phyloP scores from a whole-genome alignment of 495 filamentous ascomycete species.

The Hypoxylon lienhwacheense region DNA sequence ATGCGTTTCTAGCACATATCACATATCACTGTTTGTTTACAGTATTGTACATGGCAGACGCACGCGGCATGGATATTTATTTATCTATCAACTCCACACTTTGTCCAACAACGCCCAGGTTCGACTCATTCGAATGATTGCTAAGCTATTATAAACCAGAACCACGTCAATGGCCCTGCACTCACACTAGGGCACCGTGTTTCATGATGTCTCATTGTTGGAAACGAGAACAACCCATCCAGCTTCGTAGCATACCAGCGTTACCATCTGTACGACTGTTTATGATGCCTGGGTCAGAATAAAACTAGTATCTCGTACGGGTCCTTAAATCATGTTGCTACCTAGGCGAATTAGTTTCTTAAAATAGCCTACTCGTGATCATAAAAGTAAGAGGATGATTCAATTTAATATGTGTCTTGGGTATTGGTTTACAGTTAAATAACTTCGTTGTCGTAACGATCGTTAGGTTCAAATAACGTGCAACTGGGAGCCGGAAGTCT shows the following conservation, averaged over 20 bases:
- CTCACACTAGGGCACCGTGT: constrained; percentile 1
- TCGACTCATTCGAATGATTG: constrained; percentile 5
- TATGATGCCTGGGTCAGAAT: constrained; percentile 1
- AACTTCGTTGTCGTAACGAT: constrained; percentile 3
- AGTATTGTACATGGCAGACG: no score
- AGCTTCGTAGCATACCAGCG: background rate
- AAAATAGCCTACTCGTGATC: background rate
- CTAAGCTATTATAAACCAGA: constrained; percentile 13
- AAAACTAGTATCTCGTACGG: constrained; percentile 1
- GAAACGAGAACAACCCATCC: background rate
- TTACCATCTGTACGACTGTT: constrained; percentile 7
- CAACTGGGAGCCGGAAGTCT: no score
- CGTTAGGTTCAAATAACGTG: constrained; percentile 8
- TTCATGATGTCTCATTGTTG: background rate
- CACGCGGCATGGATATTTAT: background rate
- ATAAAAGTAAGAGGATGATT: no score
- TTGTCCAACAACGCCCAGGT: background rate
- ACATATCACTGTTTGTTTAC: constrained; percentile 3
- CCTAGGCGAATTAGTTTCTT: background rate
- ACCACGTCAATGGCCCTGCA: constrained; percentile 10
- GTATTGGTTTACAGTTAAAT: constrained; percentile 11
- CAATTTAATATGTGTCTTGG: no score
- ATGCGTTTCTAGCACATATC: no score
- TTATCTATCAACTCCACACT: background rate
- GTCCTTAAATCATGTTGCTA: constrained; percentile 5